Evolutionary conservation across 495 filamentous ascomycete genomes (phyloP).

Genomic region (Staphylotrichum longicolle): DNA sequence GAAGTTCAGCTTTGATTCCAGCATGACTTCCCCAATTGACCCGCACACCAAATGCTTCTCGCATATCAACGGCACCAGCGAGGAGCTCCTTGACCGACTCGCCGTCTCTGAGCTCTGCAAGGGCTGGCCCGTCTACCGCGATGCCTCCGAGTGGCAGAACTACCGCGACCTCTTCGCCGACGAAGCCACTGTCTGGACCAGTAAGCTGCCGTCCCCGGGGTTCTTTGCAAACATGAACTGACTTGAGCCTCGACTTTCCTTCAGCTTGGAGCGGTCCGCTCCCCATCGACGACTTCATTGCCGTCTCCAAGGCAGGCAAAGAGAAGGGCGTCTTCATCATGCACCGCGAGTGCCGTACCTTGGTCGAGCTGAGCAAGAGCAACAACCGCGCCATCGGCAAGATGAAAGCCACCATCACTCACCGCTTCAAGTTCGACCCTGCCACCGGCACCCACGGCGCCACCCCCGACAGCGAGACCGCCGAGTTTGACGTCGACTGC

Average conservation of each 20-base stretch:
- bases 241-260: neutral
- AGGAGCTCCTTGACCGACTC: conserved; percentile 51
- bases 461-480: conserved; percentile 22
- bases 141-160: conserved; percentile 66
- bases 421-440: conserved; percentile 52
- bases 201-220: conserved; percentile 26
- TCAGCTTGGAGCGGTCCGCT: conserved; percentile 57
- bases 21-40: conserved; percentile 45
- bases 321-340: conserved; percentile 63
- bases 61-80: conserved; percentile 56
- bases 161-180: conserved; percentile 59
- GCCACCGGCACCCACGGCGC: conserved; percentile 10
- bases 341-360: conserved; percentile 61
- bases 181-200: conserved; percentile 61
- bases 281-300: conserved; percentile 56
- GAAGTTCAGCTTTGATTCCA: conserved; percentile 3
- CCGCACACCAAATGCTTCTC: conserved; percentile 45
- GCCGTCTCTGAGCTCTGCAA: conserved; percentile 62
- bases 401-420: conserved; percentile 70
- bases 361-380: conserved; percentile 55
- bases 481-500: conserved; percentile 58
- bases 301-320: conserved; percentile 58
- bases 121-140: conserved; percentile 65
- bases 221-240: neutral
- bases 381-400: conserved; percentile 60